Conservation (phyloP, 2,329 filamentous ascomycete species). For the Phialemoniopsis sp. region DNA sequence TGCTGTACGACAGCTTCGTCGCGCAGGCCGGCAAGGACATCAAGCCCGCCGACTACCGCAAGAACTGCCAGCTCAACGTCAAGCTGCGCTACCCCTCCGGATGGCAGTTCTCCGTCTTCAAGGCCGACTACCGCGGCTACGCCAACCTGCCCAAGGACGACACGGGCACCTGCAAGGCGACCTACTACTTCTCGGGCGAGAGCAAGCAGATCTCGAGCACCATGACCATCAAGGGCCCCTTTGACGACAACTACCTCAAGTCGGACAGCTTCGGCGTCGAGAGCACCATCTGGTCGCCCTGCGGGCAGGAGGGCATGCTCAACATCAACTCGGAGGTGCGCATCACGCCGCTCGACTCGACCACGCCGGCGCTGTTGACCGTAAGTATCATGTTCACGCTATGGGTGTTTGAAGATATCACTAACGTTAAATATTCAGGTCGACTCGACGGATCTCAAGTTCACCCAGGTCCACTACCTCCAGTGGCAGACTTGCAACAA, state of each 20-base stretch:
- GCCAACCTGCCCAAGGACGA: conserved; percentile 38
- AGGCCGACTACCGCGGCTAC: conserved; percentile 48
- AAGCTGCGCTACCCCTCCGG: conserved; percentile 45
- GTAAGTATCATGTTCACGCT: conserved; percentile 10
- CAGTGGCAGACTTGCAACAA: conserved; percentile 19
- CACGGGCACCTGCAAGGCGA: conserved; percentile 43
- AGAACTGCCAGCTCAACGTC: conserved; percentile 51
- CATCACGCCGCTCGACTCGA: conserved; percentile 13
- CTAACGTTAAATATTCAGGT: conserved; percentile 10
- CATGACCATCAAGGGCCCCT: conserved; percentile 36
- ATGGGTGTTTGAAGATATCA: neutral
- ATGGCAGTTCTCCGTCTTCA: conserved; percentile 48
- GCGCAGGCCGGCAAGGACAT: conserved; percentile 42
- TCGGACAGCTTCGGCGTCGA: conserved; percentile 38
- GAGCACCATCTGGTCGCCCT: conserved; percentile 47
- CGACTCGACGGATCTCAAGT: conserved; percentile 22
- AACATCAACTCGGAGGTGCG: conserved; percentile 51
- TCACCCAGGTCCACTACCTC: conserved; percentile 19
- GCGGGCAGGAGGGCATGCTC: conserved; percentile 41
- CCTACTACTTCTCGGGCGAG: conserved; percentile 48
- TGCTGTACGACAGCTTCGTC: conserved; percentile 47
- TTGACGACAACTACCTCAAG: conserved; percentile 34
- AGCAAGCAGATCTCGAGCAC: conserved; percentile 32
- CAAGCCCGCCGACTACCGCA: conserved; percentile 35
- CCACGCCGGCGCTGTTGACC: conserved; percentile 15